Base-by-base conservation (phyloP, 768 basidiomycete species). In the Tricholomella constricta region DNA sequence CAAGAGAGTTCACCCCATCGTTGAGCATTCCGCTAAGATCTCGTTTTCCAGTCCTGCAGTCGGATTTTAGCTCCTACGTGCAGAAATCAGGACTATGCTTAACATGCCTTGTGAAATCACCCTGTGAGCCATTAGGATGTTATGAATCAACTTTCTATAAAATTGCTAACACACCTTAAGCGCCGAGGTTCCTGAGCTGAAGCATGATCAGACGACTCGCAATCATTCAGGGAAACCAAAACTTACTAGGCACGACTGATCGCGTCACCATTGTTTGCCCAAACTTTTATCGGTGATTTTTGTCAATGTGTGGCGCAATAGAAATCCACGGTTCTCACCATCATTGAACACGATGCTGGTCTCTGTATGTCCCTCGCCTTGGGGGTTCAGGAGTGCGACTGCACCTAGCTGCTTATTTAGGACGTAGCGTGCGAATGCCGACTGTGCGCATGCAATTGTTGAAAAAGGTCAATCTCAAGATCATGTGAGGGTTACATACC, bases 211-310 rank as follows among this genome's bases (percentile, higher is more conserved):
- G 37, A 35, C 15, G 12, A 23, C 8, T 31, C 4, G 32, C n/a
- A 25, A 48, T 37, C 8, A 40, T 48, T 48, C 29, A 11, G 29
- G n/a, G 8, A 35, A 12, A 51, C 22, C 60, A 37, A 57, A 40
- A 77, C 86, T 65, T 65, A 91, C 89, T 91, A 93, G 49, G 88
- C 88, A 49, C 89, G 80, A 67, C 91, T 94, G 53, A 97, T 91
- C 5, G 92, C 89, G 66, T 99, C 97, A 0, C 97, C 97, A 60
- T 98, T 98, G 65, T 98, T 97, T 2, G 97, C 97, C 97, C 97
- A 99, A 15, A 93, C 91, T 91, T 54, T 20, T 40, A 19, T 35
- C n/a, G n/a, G 20, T 15, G 17, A 45, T 32, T 38, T 7, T 22
- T 4, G 29, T 48, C 19, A 29, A 17, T 11, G 25, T 1, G 31